Base-by-base conservation (phyloP, 177 flowering plant genomes). In the Vitis hybrid region DNA sequence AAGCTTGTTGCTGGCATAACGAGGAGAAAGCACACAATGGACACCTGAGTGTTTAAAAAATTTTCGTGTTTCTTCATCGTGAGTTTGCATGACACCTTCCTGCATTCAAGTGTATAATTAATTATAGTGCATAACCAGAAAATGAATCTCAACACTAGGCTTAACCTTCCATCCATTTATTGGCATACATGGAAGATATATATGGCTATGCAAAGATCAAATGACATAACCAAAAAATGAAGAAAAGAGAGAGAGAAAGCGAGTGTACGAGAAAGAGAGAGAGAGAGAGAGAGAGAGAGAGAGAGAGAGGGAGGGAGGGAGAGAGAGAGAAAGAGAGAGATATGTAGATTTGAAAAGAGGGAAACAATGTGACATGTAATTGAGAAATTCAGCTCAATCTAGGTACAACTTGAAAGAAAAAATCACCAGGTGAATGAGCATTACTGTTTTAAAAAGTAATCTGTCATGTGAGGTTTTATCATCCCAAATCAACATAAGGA, bases 401-500 rank as follows among this genome's bases (percentile, higher is more conserved):
- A 6, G 5, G 3, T 8, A 3, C 27, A 24, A 24, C 27, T 48
- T 18, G 9, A 10, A 50, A 50, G 50, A 64, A 15, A 11, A 64
- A 11, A 64, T 30, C 17, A 18, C 8, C 11, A 7, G 21, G 15
- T 3, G 7, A 46, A 35, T 63, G 56, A 69, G 12, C 7, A 63
- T 60, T 85, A 87, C 93, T 77, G 88, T 89, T 70, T 85, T 87
- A 55, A 87, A 52, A 48, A 84, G 77, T 51, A 87, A 76, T 11
- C 70, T 86, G 72, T 89, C 84, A 72, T 87, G 93, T 21, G 98
- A 93, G 30, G 98, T 91, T 79, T 88, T 91, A 71, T 93, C 97
- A 76, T 93, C 98, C 98, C 98, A 91, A 73, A 93, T 82, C 62
- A 91, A 71, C 84, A 91, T 52, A 71, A 86, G 72, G 17, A 93